Evolutionary conservation across 257 asterid species (phyloP), one percentile per base, ranked within the genome.

Genomic region (Linaria vulgaris): DNA sequence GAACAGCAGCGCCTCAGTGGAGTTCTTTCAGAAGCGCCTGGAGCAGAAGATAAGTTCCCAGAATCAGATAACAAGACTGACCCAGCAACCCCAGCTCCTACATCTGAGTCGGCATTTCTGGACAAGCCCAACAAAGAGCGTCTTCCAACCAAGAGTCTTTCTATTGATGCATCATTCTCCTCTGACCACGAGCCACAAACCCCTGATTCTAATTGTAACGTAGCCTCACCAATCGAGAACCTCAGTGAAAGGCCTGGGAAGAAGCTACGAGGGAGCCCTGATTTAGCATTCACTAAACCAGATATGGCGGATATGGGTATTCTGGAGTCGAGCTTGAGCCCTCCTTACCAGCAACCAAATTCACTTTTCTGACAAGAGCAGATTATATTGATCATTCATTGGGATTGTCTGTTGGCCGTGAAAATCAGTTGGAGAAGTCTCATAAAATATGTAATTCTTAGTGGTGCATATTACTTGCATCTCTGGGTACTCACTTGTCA

Each of bases 1-100:
- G 97, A 92, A 75, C 95, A 89, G 47, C 94, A 89, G 25, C 88
- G 97, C 68, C 80, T 87, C 16, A 72, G 78, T 66, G 96, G 95
- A 56, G 96, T 77, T 69, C 84, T 80, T 55, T 69, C 94, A 37
- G 95, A 85, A 27, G 83, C 56, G 14, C 96, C 96, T 16, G 79
- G 65, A 66, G 59, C 73, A n/a, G 73, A 72, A 23, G 85, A 74
- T 45, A 54, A 58, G 39, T 50, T 57, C 60, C 82, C 76, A n/a
- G 90, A 79, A 54, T 71, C 79, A 4, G 83, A 81, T 22, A 68
- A 47, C 48, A 79, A 83, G 68, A 76, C 79, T 8, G 89, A 85
- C 72, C 96, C 99, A 10, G 78, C 88, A 51, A 89, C 97, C 67
- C 96, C 96, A 70, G 83, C 82, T 46, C 85, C 95, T 30, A 77